Percentiles rank a stretch among this genome's conserved stretches.
phyloP scores from a whole-genome alignment of 805 yeast species.

The Komagataella mondaviorum region DNA sequence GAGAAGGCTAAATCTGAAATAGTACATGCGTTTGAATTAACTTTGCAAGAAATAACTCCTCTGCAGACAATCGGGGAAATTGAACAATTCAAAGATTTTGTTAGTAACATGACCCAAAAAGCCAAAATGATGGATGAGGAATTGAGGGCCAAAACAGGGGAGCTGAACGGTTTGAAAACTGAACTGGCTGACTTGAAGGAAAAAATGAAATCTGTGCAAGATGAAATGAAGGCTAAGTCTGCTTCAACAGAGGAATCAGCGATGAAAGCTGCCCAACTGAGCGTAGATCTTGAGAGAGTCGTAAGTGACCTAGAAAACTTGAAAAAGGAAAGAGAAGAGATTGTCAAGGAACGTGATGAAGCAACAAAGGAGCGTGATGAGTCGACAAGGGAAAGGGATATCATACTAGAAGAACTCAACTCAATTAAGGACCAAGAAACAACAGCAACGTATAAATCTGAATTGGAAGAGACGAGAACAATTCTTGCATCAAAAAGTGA shows the following conservation, averaged over 20 bases:
- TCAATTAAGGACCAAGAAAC: neutral
- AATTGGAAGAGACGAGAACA: neutral
- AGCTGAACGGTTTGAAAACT: constrained; percentile 8
- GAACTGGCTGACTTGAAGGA: constrained; percentile 4
- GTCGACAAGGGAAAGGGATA: neutral
- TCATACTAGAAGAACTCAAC: neutral
- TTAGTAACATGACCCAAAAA: constrained; percentile 48
- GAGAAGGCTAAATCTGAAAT: constrained; percentile 60
- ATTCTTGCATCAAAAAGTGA: neutral
- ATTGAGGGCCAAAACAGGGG: constrained; percentile 32
- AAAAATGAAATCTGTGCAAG: neutral
- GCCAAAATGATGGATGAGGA: constrained; percentile 52
- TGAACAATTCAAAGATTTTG: constrained; percentile 54
- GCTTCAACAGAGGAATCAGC: neutral
- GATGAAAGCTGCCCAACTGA: neutral
- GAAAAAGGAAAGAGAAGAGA: constrained; percentile 1
- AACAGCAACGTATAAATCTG: neutral
- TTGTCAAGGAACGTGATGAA: neutral
- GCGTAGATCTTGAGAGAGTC: neutral
- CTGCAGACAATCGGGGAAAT: constrained; percentile 62
- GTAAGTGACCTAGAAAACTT: neutral
- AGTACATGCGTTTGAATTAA: constrained; percentile 49
- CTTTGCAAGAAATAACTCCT: constrained; percentile 72
- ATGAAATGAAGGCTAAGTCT: constrained; percentile 1
- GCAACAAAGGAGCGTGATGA: neutral